phyloP scores from a whole-genome alignment of 164 flowering plant species.

The Litsea cubeba region DNA sequence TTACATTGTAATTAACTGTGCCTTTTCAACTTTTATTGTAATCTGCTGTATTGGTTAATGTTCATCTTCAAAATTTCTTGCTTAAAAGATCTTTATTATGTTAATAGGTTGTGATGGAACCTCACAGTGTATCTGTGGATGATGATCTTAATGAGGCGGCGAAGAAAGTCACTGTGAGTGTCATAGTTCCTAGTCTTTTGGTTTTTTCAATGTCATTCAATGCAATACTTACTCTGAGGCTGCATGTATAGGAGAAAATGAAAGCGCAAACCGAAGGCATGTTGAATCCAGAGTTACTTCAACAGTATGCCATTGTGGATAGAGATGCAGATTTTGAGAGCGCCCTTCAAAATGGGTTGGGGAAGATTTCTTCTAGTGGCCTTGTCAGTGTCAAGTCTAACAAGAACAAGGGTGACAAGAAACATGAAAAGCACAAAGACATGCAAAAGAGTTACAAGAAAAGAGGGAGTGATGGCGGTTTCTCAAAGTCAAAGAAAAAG shows the following conservation, averaged over 20 bases:
- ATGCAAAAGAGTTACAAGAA: constrained; percentile 37
- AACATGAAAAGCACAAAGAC: constrained; percentile 31
- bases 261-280: constrained; percentile 38
- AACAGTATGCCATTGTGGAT: constrained; percentile 67
- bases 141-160: constrained; percentile 89
- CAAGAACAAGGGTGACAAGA: constrained; percentile 36
- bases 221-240: background rate
- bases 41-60: background rate
- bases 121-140: constrained; percentile 67
- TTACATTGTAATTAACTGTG: background rate
- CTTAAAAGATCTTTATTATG: background rate
- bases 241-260: constrained; percentile 62
- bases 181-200: background rate
- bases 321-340: constrained; percentile 64
- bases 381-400: constrained; percentile 68
- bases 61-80: background rate
- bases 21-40: background rate
- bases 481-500: constrained; percentile 57
- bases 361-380: constrained; percentile 55
- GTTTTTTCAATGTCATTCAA: background rate
- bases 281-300: constrained; percentile 53
- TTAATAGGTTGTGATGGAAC: constrained; percentile 54
- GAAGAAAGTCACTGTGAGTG: constrained; percentile 57
- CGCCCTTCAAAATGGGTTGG: constrained; percentile 54
- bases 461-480: constrained; percentile 37